A percentile compares a stretch with the other conserved stretches of the same genome.
Conservation (phyloP, 306 rosid species). For the Lotus japonicus region DNA sequence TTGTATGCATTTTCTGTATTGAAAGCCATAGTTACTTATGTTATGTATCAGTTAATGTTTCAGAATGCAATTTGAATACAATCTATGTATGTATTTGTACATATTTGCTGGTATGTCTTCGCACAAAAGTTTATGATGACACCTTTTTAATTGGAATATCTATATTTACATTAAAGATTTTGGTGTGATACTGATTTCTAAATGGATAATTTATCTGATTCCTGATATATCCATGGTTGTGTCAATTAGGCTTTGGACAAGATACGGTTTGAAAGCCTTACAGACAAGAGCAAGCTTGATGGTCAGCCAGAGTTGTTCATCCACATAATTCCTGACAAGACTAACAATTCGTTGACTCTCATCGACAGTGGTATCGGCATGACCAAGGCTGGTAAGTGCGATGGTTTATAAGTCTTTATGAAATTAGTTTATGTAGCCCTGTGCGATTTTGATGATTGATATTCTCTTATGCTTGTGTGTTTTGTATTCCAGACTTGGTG, state of each 20-base stretch:
- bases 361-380: slow-evolving; percentile 92
- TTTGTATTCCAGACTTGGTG: slow-evolving; percentile 63
- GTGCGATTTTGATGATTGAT: background rate
- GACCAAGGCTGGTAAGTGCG: slow-evolving; percentile 85
- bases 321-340: slow-evolving; percentile 80
- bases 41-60: background rate
- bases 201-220: background rate
- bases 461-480: background rate
- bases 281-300: slow-evolving; percentile 96
- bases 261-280: slow-evolving; percentile 76
- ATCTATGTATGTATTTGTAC: too few relatives aligned
- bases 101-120: too few relatives aligned
- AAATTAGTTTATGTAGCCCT: background rate
- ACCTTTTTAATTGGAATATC: too few relatives aligned
- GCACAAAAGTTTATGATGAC: too few relatives aligned
- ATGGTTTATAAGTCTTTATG: background rate
- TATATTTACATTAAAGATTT: too few relatives aligned
- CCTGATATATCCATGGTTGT: background rate
- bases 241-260: slow-evolving; percentile 70
- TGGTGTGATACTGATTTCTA: too few relatives aligned
- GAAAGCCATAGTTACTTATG: too few relatives aligned
- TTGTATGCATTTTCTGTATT: too few relatives aligned
- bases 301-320: slow-evolving; percentile 83
- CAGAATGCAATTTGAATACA: too few relatives aligned
- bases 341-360: slow-evolving; percentile 64